A percentile compares a stretch with the other conserved stretches of the same genome.
These are phyloP conservation scores for Laburnicola sp. DNA, from an alignment of 2,329 filamentous ascomycete species.

Conservation along the genomic window DNA sequence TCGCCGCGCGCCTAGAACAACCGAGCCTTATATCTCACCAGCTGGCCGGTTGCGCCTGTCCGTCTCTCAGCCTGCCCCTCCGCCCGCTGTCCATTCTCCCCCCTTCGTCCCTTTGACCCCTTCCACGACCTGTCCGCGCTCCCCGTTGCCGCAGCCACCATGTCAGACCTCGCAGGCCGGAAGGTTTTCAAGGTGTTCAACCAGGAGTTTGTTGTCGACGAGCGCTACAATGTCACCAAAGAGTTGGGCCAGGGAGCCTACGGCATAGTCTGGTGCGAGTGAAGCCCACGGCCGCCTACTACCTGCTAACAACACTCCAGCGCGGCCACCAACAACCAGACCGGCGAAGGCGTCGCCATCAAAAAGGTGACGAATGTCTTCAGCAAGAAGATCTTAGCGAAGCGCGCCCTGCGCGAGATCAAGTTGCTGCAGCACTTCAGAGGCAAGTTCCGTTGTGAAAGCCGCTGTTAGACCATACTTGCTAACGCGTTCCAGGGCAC, in stretches of 20 bases:
- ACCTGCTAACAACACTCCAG: constrained; percentile 53
- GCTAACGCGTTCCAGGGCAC: constrained; percentile 46
- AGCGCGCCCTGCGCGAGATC: constrained; percentile 96
- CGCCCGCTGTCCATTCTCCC: too few species aligned
- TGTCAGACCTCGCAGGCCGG: constrained; percentile 68
- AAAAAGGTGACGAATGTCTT: constrained; percentile 99
- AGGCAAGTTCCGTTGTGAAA: constrained; percentile 34
- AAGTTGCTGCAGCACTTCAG: constrained; percentile 98
- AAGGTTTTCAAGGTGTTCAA: constrained; percentile 80
- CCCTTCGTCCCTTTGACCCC: not conserved
- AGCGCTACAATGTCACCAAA: constrained; percentile 98
- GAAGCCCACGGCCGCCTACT: constrained; percentile 2
- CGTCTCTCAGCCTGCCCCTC: constrained; percentile 3
- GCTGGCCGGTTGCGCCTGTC: constrained; percentile 20
- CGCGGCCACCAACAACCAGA: constrained; percentile 88
- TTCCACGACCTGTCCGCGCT: constrained; percentile 2
- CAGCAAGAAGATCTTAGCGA: constrained; percentile 99
- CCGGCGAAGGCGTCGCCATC: constrained; percentile 91
- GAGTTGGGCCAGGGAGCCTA: constrained; percentile 98
- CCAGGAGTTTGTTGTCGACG: constrained; percentile 98
- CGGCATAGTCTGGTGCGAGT: constrained; percentile 88
- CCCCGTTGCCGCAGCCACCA: constrained; percentile 35
- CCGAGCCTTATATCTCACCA: constrained; percentile 24
- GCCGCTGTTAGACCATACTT: not conserved
- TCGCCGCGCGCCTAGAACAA: constrained; percentile 33